A percentile compares a stretch with the other conserved stretches of the same genome.
phyloP scores from a whole-genome alignment of 2,329 filamentous ascomycete species.

The Chaetomiaceae sp. region DNA sequence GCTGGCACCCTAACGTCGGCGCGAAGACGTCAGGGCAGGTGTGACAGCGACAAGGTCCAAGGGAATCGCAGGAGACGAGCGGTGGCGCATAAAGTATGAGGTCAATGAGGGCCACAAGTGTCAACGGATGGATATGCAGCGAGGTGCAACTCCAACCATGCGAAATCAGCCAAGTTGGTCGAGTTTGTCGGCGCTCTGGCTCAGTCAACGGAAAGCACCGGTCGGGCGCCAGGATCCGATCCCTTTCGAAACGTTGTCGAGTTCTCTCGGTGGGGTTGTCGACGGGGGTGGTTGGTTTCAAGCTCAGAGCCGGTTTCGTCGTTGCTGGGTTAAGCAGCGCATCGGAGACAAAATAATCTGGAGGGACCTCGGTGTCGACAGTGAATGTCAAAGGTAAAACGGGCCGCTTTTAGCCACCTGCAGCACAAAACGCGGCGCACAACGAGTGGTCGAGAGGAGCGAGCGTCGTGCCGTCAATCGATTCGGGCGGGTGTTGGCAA shows the following conservation, averaged over 20 bases:
- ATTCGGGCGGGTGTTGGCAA: neutral
- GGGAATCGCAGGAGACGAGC: neutral
- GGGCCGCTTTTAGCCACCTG: neutral
- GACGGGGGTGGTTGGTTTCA: conserved; percentile 17
- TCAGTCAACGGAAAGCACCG: neutral
- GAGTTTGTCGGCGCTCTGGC: neutral
- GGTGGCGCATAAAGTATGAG: conserved; percentile 28
- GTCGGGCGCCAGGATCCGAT: conserved; percentile 9
- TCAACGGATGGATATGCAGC: conserved; percentile 3
- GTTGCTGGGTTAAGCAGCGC: conserved; percentile 13
- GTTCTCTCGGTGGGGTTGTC: conserved; percentile 9
- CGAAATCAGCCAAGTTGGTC: conserved; percentile 20
- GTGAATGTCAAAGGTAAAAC: too few species aligned
- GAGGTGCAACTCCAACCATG: conserved; percentile 14
- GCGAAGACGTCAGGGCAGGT: conserved; percentile 9
- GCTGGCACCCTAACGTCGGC: conserved; percentile 1
- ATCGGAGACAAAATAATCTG: conserved; percentile 13
- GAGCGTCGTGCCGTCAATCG: neutral
- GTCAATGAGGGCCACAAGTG: conserved; percentile 24
- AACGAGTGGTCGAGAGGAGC: conserved; percentile 6
- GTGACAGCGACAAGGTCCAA: neutral
- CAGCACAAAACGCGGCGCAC: conserved; percentile 11
- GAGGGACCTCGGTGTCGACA: neutral
- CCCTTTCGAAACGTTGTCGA: conserved; percentile 18
- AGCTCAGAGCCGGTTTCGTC: conserved; percentile 19